phyloP scores from a whole-genome alignment of 805 yeast species.

The Suhomyces sp. region DNA sequence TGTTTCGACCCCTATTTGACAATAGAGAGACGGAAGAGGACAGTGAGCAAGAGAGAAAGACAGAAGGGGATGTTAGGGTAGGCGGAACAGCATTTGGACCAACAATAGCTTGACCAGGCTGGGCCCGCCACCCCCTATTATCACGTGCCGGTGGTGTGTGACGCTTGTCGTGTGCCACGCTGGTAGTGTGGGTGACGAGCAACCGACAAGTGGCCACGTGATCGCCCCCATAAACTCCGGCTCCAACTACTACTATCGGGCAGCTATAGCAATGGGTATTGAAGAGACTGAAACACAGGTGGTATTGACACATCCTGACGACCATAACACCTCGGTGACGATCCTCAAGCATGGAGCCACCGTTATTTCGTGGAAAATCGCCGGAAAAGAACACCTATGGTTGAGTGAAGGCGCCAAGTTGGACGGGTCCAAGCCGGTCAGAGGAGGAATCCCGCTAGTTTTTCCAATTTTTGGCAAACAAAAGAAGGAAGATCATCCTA shows the following conservation, averaged over 20 bases:
- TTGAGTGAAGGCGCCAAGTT: constrained; percentile 70
- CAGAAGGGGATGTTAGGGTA: not conserved
- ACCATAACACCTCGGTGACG: constrained; percentile 54
- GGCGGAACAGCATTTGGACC: not conserved
- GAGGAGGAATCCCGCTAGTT: constrained; percentile 96
- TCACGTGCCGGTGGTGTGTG: not conserved
- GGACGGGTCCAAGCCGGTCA: constrained; percentile 90
- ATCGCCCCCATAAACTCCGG: not conserved
- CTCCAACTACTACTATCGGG: not conserved
- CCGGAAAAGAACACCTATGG: constrained; percentile 82
- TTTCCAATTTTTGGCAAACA: constrained; percentile 90
- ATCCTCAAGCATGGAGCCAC: constrained; percentile 88
- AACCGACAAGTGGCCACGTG: not conserved
- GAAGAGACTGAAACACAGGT: constrained; percentile 66
- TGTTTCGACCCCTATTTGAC: not conserved
- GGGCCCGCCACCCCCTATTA: not conserved
- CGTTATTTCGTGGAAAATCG: constrained; percentile 70
- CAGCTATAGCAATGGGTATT: constrained; percentile 49
- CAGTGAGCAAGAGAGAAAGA: not conserved
- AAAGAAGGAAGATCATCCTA: constrained; percentile 48
- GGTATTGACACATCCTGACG: constrained; percentile 52
- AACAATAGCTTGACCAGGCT: not conserved
- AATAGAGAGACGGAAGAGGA: not conserved
- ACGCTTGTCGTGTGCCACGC: not conserved
- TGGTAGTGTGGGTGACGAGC: not conserved